Percentiles rank a stretch among this genome's conserved stretches.
These are phyloP conservation scores for Prasinococcaceae sp. DNA, from an alignment of 139 green algal genomes.

Conservation along the genomic window DNA sequence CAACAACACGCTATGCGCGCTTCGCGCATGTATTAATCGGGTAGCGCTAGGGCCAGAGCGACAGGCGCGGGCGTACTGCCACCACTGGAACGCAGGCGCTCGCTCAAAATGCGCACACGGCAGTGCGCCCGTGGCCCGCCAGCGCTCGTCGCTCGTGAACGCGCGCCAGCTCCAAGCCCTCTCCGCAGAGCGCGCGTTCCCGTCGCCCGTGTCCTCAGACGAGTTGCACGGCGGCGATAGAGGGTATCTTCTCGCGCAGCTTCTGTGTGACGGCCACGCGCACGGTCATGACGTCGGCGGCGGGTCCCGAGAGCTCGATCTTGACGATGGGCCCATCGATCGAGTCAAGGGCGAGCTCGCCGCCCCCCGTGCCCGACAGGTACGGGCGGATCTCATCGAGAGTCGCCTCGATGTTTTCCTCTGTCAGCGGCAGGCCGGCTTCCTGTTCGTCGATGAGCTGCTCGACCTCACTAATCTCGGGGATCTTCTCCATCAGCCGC, in stretches of 20 bases:
- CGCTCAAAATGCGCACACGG: no score
- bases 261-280: constrained; percentile 97
- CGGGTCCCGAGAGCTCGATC: constrained; percentile 76
- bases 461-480: constrained; percentile 94
- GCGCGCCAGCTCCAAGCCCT: not conserved
- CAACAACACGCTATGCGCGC: no score
- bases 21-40: no score
- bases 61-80: no score
- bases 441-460: constrained; percentile 80
- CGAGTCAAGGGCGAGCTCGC: constrained; percentile 66
- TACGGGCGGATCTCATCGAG: constrained; percentile 70
- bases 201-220: constrained; percentile 33
- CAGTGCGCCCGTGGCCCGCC: no score
- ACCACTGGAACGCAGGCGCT: no score
- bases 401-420: constrained; percentile 35
- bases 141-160: not conserved
- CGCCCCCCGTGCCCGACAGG: constrained; percentile 84
- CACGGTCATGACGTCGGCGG: constrained; percentile 87
- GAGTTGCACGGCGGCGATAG: constrained; percentile 92
- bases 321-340: constrained; percentile 90
- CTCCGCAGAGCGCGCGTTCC: not conserved
- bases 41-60: no score
- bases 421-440: constrained; percentile 68
- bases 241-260: constrained; percentile 89
- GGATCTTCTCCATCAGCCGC: constrained; percentile 87